Percentiles rank a stretch among this genome's conserved stretches.
These are phyloP conservation scores for Sclerotiophoma versabilis DNA, from an alignment of 2,329 filamentous ascomycete species.

Conservation along the genomic window DNA sequence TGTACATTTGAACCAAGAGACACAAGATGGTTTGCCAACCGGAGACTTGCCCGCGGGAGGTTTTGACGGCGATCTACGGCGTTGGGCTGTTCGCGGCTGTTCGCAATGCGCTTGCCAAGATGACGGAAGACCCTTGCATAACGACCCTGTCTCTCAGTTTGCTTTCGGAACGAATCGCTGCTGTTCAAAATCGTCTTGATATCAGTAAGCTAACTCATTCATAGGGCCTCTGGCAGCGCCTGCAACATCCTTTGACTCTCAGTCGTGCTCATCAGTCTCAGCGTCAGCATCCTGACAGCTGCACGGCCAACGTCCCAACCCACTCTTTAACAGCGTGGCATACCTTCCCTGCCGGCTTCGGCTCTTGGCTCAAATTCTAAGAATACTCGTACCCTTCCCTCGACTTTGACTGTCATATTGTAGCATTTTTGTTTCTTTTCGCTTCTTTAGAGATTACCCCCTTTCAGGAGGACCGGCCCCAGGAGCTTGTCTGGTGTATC, in stretches of 20 bases:
- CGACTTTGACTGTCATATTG: conserved; percentile 4
- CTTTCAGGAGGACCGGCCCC: conserved; percentile 42
- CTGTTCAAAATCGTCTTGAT: neutral
- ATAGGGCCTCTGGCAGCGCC: conserved; percentile 41
- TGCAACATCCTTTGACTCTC: conserved; percentile 48
- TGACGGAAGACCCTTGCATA: conserved; percentile 2
- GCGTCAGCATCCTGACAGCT: conserved; percentile 25
- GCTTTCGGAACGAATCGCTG: neutral
- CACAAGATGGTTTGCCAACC: neutral
- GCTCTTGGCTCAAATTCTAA: conserved; percentile 12
- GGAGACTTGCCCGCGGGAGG: neutral
- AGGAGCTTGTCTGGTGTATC: conserved; percentile 26
- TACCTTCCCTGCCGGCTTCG: neutral
- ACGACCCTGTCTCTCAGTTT: neutral
- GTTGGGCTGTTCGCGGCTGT: neutral
- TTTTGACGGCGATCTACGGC: neutral
- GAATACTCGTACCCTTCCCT: neutral
- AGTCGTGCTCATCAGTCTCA: conserved; percentile 31
- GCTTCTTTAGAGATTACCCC: conserved; percentile 42
- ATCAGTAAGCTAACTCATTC: neutral
- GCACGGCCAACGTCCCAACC: conserved; percentile 10
- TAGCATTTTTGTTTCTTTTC: conserved; percentile 21
- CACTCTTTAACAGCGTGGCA: conserved; percentile 1
- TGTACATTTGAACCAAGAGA: conserved; percentile 4
- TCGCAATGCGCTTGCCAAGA: neutral